These are phyloP conservation scores for Erodium moschatum DNA, from an alignment of 441 rosid genomes.

Conservation along the genomic window DNA sequence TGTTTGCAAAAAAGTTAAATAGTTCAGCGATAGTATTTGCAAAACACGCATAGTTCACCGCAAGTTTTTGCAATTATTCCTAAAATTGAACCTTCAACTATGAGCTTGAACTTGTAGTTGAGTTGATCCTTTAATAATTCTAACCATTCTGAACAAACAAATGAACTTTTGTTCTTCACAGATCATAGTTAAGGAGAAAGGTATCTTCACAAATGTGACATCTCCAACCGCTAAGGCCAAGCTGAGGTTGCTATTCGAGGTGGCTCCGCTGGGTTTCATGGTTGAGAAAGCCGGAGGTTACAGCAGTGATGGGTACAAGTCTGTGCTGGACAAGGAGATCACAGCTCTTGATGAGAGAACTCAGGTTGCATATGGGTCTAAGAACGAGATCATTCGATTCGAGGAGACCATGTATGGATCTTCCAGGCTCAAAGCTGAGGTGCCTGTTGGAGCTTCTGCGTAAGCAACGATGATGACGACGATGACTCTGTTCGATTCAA, in stretches of 20 bases:
- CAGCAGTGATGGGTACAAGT: constrained; percentile 78
- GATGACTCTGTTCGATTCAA: neutral
- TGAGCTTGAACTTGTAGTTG: too few relatives aligned
- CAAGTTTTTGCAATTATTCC: too few relatives aligned
- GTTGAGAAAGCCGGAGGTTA: constrained; percentile 88
- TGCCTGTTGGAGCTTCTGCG: constrained; percentile 74
- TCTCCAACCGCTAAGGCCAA: constrained; percentile 86
- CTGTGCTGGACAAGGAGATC: constrained; percentile 74
- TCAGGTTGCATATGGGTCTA: constrained; percentile 93
- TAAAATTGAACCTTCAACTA: too few relatives aligned
- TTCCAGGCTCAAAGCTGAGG: constrained; percentile 54
- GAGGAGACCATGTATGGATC: constrained; percentile 77
- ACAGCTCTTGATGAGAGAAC: constrained; percentile 73
- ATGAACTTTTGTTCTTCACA: constrained; percentile 8
- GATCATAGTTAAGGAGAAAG: constrained; percentile 95
- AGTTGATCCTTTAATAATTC: too few relatives aligned
- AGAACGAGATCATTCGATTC: constrained; percentile 79
- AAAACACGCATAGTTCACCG: too few relatives aligned
- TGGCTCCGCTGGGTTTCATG: constrained; percentile 81
- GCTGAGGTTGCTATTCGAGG: constrained; percentile 87
- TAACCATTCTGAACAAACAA: too few relatives aligned
- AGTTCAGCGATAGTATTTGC: too few relatives aligned
- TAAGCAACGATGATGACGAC: constrained; percentile 20
- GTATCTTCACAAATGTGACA: constrained; percentile 77
- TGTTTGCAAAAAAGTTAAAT: too few relatives aligned